phyloP scores from a whole-genome alignment of 495 filamentous ascomycete genomes.

The Cercophora newfieldiana region DNA sequence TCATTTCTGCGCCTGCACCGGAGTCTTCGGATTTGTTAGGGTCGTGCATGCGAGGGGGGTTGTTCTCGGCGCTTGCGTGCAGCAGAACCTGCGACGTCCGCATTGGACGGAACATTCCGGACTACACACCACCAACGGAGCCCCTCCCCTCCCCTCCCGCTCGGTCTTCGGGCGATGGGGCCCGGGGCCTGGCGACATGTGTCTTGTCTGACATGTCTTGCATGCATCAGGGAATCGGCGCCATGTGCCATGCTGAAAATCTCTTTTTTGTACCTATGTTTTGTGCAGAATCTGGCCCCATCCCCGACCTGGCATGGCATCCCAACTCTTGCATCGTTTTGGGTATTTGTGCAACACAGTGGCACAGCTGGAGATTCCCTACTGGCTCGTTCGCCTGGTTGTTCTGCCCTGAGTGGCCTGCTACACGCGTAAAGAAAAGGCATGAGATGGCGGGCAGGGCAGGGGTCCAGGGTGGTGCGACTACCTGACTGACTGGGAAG shows the following conservation, averaged over 20 bases:
- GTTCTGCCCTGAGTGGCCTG: too few species aligned
- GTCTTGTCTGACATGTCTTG: background rate
- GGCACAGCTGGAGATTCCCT: too few species aligned
- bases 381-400: too few species aligned
- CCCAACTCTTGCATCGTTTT: background rate
- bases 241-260: too few species aligned
- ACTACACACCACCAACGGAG: background rate
- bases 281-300: background rate
- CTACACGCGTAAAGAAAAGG: too few species aligned
- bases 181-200: too few species aligned
- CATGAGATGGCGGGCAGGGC: too few species aligned
- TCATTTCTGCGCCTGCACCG: background rate
- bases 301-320: background rate
- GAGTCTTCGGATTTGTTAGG: background rate
- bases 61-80: background rate
- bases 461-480: too few species aligned
- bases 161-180: too few species aligned
- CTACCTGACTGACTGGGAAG: too few species aligned
- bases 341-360: background rate
- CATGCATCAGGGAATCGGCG: background rate
- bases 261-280: too few species aligned
- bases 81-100: background rate
- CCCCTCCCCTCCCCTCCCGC: background rate
- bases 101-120: background rate
- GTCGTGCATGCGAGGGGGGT: background rate